Evolutionary conservation across 2,329 filamentous ascomycete genomes (phyloP), one percentile per base, ranked within the genome.

Genomic region (Pseudogymnoascus sp.): DNA sequence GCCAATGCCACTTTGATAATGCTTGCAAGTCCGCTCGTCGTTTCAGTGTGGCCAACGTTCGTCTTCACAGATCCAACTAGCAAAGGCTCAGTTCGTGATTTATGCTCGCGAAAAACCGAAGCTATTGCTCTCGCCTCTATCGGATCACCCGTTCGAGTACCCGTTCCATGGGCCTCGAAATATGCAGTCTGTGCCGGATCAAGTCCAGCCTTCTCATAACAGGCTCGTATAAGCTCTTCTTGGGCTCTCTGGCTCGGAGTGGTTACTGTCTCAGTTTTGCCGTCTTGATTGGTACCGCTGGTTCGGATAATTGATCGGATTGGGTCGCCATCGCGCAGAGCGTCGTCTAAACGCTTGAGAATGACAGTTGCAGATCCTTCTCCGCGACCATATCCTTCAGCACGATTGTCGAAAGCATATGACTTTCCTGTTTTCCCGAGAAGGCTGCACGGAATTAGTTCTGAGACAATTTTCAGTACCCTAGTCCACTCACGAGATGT

Each of bases 361-460:
- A 87, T 69, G 1, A 88, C 71, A 11, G 83, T 77, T 0, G 79
- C 83, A 23, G 83, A 76, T 1, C 85, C 86, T 68, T 89, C 86
- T 1, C 85, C 86, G 36, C 85, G 77, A 0, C 80, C 84, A 68
- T 88, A 89, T 1, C 86, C 86, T 64, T 84, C 81, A 3, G 64
- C 86, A 1, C 79, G 76, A 18, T 77, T 68, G 66, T 87, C 85
- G 67, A 85, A 86, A 1, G 80, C 80, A 65, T 78, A 82, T 12
- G 34, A 12, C 2, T 36, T 36, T 36, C 26, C 26, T 29, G 26
- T 29, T 29, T 29, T 29, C 26, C 26, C 26, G 26, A 29, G 26
- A 29, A 29, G 26, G 26, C 26, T 29, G 26, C 26, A 29, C 26
- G 26, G 5, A 29, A 29, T 29, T 29, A 29, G 26, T 29, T 29